phyloP scores from a whole-genome alignment of 2,329 filamentous ascomycete species.

The Scedosporium apiospermum region DNA sequence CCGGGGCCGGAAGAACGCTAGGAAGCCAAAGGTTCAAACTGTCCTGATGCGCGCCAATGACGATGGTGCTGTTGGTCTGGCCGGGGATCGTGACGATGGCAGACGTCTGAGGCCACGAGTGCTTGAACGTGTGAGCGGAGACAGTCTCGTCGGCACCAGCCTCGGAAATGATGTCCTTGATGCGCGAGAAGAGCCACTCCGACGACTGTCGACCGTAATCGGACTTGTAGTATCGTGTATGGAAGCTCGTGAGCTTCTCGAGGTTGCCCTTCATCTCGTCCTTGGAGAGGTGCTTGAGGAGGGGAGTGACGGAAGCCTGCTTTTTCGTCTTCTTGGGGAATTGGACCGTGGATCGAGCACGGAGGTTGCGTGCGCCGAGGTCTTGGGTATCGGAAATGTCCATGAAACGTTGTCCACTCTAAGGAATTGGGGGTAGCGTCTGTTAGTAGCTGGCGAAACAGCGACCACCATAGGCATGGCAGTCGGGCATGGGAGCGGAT shows the following conservation, averaged over 20 bases:
- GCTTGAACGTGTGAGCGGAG: conserved; percentile 62
- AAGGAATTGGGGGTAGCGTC: neutral
- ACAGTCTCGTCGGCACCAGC: conserved; percentile 62
- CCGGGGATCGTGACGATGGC: conserved; percentile 90
- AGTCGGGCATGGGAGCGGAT: neutral
- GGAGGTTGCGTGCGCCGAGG: conserved; percentile 27
- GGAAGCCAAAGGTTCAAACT: conserved; percentile 90
- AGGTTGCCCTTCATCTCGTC: conserved; percentile 68
- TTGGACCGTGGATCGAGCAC: conserved; percentile 27
- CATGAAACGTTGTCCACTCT: conserved; percentile 86
- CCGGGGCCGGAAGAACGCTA: conserved; percentile 72
- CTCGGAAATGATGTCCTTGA: conserved; percentile 60
- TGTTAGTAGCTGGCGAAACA: neutral
- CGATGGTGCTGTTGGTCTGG: conserved; percentile 69
- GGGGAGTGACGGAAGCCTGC: conserved; percentile 54
- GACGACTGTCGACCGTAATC: conserved; percentile 74
- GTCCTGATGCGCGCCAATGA: conserved; percentile 89
- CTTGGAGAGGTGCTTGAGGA: conserved; percentile 64
- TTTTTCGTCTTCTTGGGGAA: conserved; percentile 60
- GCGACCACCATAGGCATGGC: neutral
- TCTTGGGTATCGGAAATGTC: conserved; percentile 75
- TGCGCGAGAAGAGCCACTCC: conserved; percentile 72
- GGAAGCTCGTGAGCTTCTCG: conserved; percentile 67
- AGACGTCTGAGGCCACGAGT: conserved; percentile 82
- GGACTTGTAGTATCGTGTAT: conserved; percentile 75